These are phyloP conservation scores for Davidsoniella neocaledoniae DNA, from an alignment of 2,329 filamentous ascomycete genomes.

Conservation along the genomic window DNA sequence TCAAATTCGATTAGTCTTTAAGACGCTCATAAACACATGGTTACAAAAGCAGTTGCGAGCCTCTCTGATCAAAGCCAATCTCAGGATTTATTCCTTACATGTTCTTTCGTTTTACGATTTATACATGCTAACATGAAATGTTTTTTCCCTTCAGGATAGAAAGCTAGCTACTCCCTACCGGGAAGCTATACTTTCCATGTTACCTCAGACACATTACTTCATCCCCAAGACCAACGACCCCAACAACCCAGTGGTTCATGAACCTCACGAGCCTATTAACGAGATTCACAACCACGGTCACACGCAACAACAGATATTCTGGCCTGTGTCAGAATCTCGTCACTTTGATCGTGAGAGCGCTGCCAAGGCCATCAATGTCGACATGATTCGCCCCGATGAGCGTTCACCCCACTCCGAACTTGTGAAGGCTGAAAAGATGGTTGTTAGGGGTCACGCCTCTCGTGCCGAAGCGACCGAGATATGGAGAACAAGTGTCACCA, in stretches of 20 bases:
- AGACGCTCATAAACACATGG: constrained; percentile 62
- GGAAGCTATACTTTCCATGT: constrained; percentile 59
- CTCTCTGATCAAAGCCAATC: constrained; percentile 42
- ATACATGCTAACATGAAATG: constrained; percentile 15
- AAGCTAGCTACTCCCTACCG: constrained; percentile 60
- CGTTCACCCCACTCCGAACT: constrained; percentile 47
- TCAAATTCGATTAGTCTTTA: constrained; percentile 99
- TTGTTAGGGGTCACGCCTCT: constrained; percentile 21
- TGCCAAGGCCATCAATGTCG: constrained; percentile 44
- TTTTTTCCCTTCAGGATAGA: constrained; percentile 43
- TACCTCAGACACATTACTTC: constrained; percentile 48
- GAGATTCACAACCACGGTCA: constrained; percentile 45
- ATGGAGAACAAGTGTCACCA: background rate
- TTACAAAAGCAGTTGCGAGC: constrained; percentile 66
- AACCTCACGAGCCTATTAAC: constrained; percentile 43
- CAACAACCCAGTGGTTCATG: constrained; percentile 1
- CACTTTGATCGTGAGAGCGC: constrained; percentile 49
- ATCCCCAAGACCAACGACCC: background rate
- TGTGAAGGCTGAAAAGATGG: constrained; percentile 35
- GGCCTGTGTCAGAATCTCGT: constrained; percentile 45
- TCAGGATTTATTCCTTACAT: background rate
- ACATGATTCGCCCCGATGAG: constrained; percentile 41
- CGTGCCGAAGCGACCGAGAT: constrained; percentile 1
- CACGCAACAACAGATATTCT: constrained; percentile 48
- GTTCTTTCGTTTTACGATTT: constrained; percentile 3